Conservation (phyloP, 2,329 filamentous ascomycete genomes). For the Neopestalotiopsis sp. region DNA sequence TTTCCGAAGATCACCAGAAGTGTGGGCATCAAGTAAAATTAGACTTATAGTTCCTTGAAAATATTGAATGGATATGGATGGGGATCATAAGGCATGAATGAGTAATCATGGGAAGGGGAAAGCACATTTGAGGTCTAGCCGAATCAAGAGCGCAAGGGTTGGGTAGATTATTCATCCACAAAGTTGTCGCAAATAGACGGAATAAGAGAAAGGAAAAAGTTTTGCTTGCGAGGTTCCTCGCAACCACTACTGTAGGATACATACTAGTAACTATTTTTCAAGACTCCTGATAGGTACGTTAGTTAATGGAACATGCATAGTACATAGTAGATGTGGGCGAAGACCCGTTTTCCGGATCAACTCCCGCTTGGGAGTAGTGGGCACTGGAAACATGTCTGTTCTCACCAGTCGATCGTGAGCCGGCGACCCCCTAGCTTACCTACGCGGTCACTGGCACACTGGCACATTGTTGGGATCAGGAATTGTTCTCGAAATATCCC, state of each 20-base stretch:
- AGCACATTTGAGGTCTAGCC: too few relatives aligned
- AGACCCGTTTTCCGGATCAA: background rate
- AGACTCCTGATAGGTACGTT: background rate
- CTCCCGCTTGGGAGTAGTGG: background rate
- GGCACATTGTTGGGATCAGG: background rate
- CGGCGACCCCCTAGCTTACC: background rate
- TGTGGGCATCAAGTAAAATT: background rate
- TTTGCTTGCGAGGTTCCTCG: too few relatives aligned
- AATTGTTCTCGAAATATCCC: background rate
- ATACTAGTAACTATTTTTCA: background rate
- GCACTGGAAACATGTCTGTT: background rate
- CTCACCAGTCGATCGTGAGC: background rate
- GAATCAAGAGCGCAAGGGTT: too few relatives aligned
- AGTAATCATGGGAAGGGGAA: background rate
- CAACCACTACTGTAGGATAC: too few relatives aligned
- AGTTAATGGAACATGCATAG: background rate
- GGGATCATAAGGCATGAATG: background rate
- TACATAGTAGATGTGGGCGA: background rate
- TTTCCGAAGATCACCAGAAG: background rate
- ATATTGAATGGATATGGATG: slow-evolving; percentile 1
- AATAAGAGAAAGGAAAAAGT: too few relatives aligned
- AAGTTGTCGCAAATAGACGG: too few relatives aligned
- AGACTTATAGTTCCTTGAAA: background rate
- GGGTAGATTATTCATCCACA: too few relatives aligned
- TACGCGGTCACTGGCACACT: background rate